Conservation (phyloP, 352 stramenopile species). For the Hyaloperonospora brassicae region DNA sequence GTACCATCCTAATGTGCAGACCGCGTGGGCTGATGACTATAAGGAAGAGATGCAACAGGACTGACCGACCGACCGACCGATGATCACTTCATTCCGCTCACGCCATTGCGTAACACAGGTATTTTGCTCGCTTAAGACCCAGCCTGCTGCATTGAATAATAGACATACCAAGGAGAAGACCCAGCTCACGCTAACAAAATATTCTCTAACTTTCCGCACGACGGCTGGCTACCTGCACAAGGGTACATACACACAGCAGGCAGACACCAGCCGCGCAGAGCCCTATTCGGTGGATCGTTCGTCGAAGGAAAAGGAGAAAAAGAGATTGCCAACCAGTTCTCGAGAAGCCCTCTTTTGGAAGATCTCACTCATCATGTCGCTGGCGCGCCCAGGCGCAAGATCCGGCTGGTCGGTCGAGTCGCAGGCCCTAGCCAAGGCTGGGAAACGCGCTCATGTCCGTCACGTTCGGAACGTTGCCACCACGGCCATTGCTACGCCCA, state of each 20-base stretch:
- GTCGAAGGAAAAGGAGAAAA: constrained; percentile 52
- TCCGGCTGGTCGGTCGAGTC: constrained; percentile 18
- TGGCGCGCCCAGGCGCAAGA: constrained; percentile 32
- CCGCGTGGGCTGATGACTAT: too few species aligned
- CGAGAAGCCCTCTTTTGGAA: constrained; percentile 34
- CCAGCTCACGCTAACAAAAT: constrained; percentile 54
- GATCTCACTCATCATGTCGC: constrained; percentile 50
- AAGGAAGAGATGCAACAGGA: too few species aligned
- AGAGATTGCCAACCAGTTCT: constrained; percentile 36
- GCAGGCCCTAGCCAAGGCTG: constrained; percentile 57
- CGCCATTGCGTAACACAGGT: constrained; percentile 4
- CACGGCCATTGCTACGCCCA: constrained; percentile 28
- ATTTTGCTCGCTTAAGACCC: constrained; percentile 52
- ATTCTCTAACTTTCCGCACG: constrained; percentile 71
- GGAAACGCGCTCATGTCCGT: constrained; percentile 81
- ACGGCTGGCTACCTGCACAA: constrained; percentile 26
- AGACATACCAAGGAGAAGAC: constrained; percentile 59
- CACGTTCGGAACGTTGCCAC: constrained; percentile 51
- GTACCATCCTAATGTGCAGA: constrained; percentile 22
- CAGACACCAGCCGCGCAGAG: constrained; percentile 36
- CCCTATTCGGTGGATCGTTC: constrained; percentile 61
- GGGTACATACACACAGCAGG: constrained; percentile 30
- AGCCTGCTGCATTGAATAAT: constrained; percentile 70
- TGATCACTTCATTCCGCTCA: too few species aligned
- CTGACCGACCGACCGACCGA: too few species aligned